A percentile compares a stretch with the other conserved stretches of the same genome.
phyloP scores from a whole-genome alignment of 495 filamentous ascomycete species.

The Penicillium crystallinum region DNA sequence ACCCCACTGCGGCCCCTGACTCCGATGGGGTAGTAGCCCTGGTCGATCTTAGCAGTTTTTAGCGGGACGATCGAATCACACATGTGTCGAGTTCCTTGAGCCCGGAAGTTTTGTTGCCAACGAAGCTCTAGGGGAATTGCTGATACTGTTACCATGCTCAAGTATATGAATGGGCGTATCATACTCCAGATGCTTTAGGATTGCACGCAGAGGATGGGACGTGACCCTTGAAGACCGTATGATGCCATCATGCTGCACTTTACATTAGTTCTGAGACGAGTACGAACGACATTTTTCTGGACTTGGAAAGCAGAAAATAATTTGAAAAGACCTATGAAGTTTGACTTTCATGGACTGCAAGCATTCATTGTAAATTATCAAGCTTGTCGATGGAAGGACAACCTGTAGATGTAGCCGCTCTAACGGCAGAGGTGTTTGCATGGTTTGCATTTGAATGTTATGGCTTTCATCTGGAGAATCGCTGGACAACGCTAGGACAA shows the following conservation, averaged over 20 bases:
- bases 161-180: background rate
- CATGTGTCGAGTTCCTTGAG: too few relatives aligned
- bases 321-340: background rate
- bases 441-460: slow-evolving; percentile 2
- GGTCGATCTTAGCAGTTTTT: background rate
- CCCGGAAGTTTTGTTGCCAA: background rate
- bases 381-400: background rate
- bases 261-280: background rate
- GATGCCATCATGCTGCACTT: background rate
- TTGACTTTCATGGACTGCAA: background rate
- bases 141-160: background rate
- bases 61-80: background rate
- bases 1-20: slow-evolving; percentile 3
- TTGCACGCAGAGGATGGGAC: background rate
- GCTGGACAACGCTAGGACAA: background rate
- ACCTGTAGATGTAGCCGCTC: background rate
- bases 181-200: background rate
- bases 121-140: background rate
- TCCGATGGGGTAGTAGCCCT: background rate
- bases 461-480: background rate
- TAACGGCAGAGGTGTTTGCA: slow-evolving; percentile 8
- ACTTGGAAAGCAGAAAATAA: background rate
- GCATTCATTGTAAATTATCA: background rate
- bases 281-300: background rate
- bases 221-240: background rate